Evolutionary conservation across 2,329 filamentous ascomycete species (phyloP).

Genomic region (Pyrenophora graminea): DNA sequence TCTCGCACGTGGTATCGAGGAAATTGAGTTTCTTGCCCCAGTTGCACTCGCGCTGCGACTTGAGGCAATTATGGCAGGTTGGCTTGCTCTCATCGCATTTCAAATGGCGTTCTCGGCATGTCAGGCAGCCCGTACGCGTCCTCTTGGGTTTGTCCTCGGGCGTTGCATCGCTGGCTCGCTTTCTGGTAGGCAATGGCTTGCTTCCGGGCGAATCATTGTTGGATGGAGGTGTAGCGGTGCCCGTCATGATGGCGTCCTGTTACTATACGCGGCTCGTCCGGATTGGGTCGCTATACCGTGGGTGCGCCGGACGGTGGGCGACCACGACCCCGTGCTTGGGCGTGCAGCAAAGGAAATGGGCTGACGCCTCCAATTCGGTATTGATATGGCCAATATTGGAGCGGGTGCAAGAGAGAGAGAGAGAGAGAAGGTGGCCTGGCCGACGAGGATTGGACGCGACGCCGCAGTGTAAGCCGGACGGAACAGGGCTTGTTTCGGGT

Average conservation of each 20-base stretch:
- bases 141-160: slow-evolving; percentile 70
- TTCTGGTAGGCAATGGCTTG: slow-evolving; percentile 22
- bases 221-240: slow-evolving; percentile 28
- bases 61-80: slow-evolving; percentile 77
- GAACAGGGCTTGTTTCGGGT: slow-evolving; percentile 6
- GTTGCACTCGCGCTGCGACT: slow-evolving; percentile 84
- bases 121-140: slow-evolving; percentile 87
- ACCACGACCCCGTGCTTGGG: slow-evolving; percentile 11
- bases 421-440: not conserved
- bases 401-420: not conserved
- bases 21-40: slow-evolving; percentile 88
- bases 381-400: not conserved
- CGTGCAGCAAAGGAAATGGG: slow-evolving; percentile 5
- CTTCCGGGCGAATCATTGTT: slow-evolving; percentile 26
- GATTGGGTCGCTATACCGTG: slow-evolving; percentile 2
- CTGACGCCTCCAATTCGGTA: slow-evolving; percentile 6
- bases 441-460: slow-evolving; percentile 1
- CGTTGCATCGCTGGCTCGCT: slow-evolving; percentile 28
- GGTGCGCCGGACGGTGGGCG: slow-evolving; percentile 7
- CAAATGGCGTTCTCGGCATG: slow-evolving; percentile 84
- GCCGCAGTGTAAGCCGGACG: slow-evolving; percentile 4
- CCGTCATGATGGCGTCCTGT: slow-evolving; percentile 21
- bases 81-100: slow-evolving; percentile 82
- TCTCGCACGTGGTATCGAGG: slow-evolving; percentile 77
- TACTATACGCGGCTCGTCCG: slow-evolving; percentile 2